Conservation (phyloP, 2,329 filamentous ascomycete species). For the Apiospora pterosperma region DNA sequence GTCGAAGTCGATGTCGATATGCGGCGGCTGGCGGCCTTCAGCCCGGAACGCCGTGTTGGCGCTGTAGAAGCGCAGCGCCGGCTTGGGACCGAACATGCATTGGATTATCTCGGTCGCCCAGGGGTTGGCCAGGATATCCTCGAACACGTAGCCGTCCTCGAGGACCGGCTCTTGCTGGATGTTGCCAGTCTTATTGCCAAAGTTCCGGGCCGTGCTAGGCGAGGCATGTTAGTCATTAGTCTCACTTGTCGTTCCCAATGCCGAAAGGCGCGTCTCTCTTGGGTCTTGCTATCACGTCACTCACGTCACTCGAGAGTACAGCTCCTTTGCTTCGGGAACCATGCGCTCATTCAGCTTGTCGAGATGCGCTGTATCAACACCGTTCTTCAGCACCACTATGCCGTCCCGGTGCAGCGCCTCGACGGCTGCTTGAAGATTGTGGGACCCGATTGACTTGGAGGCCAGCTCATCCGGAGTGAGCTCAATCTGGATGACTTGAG, state of each 20-base stretch:
- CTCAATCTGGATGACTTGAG: not conserved
- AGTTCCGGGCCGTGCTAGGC: slow-evolving; percentile 14
- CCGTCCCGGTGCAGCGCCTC: slow-evolving; percentile 33
- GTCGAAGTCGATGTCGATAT: slow-evolving; percentile 40
- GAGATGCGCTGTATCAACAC: slow-evolving; percentile 30
- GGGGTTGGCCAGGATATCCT: slow-evolving; percentile 21
- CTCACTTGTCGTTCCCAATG: too few relatives aligned
- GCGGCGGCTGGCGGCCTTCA: slow-evolving; percentile 34
- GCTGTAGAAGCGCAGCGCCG: slow-evolving; percentile 33
- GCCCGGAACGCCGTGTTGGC: slow-evolving; percentile 37
- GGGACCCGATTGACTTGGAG: slow-evolving; percentile 14
- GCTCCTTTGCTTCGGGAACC: slow-evolving; percentile 29
- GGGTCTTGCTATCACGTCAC: too few relatives aligned
- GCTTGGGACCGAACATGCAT: slow-evolving; percentile 34
- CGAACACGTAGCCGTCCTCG: slow-evolving; percentile 16
- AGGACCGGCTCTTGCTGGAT: slow-evolving; percentile 18
- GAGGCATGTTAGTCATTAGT: too few relatives aligned
- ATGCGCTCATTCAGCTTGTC: slow-evolving; percentile 31
- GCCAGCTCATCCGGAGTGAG: slow-evolving; percentile 15
- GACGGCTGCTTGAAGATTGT: slow-evolving; percentile 29
- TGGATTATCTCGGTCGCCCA: slow-evolving; percentile 31
- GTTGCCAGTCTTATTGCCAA: slow-evolving; percentile 21
- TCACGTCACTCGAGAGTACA: slow-evolving; percentile 13
- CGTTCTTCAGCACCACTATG: slow-evolving; percentile 32
- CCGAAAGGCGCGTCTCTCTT: too few relatives aligned